Percentiles rank a stretch among this genome's conserved stretches.
Conservation (phyloP, 2,329 filamentous ascomycete species). For the Microcyclospora tardicrescens region DNA sequence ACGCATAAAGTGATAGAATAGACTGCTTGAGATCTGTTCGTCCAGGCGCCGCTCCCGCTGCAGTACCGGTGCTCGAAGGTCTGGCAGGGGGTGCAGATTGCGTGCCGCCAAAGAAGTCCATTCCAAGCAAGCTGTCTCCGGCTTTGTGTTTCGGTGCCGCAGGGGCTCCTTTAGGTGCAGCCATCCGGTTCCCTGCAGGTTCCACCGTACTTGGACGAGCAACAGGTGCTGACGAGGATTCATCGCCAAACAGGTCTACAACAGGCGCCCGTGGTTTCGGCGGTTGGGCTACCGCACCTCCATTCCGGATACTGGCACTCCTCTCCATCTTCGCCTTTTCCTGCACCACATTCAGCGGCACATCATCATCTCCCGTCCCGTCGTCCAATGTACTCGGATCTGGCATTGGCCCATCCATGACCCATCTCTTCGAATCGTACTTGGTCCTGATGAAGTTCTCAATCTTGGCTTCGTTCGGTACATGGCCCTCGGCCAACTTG, state of each 20-base stretch:
- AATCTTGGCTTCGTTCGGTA: slow-evolving; percentile 93
- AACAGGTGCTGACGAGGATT: slow-evolving; percentile 40
- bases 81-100: slow-evolving; percentile 56
- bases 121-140: slow-evolving; percentile 72
- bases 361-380: slow-evolving; percentile 60
- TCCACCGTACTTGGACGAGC: slow-evolving; percentile 61
- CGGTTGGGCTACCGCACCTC: slow-evolving; percentile 10
- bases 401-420: slow-evolving; percentile 94
- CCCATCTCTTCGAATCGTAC: slow-evolving; percentile 97
- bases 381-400: slow-evolving; percentile 83
- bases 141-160: slow-evolving; percentile 45
- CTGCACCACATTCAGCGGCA: slow-evolving; percentile 54
- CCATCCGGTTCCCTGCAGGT: slow-evolving; percentile 47
- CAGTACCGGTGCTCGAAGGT: slow-evolving; percentile 62
- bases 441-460: slow-evolving; percentile 99
- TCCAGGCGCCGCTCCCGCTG: slow-evolving; percentile 49
- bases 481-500: slow-evolving; percentile 79
- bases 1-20: slow-evolving; percentile 87
- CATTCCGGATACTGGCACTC: slow-evolving; percentile 29
- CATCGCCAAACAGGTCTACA: slow-evolving; percentile 73
- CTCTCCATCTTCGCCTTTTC: slow-evolving; percentile 42
- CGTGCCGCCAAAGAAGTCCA: slow-evolving; percentile 78
- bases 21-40: slow-evolving; percentile 93
- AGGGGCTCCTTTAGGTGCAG: slow-evolving; percentile 15
- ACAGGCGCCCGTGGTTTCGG: slow-evolving; percentile 26